phyloP scores from a whole-genome alignment of 805 yeast species.

The Zygosaccharomyces gambellarensis region DNA sequence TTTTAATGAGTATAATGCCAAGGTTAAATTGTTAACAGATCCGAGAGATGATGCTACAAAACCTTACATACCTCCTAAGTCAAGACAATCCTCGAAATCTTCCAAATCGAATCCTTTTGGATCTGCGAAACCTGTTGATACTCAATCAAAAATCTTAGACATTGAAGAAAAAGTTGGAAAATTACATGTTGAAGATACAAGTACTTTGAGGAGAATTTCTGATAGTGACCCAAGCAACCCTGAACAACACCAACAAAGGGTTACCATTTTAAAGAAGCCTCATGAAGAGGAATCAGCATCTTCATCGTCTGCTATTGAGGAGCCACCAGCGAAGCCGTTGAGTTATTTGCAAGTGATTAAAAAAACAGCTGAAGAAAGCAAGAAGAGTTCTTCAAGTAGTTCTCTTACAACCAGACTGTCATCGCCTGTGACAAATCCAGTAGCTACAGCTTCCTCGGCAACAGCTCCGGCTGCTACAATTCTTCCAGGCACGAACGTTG shows the following conservation, averaged over 20 bases:
- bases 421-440: slow-evolving; percentile 9
- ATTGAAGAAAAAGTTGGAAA: slow-evolving; percentile 47
- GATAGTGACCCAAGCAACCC: slow-evolving; percentile 13
- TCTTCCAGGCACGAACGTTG: neutral
- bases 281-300: slow-evolving; percentile 8
- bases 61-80: slow-evolving; percentile 26
- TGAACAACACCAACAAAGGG: slow-evolving; percentile 14
- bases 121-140: slow-evolving; percentile 79
- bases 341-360: slow-evolving; percentile 29
- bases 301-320: neutral
- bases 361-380: slow-evolving; percentile 25
- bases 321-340: slow-evolving; percentile 15
- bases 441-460: neutral
- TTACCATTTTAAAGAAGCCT: slow-evolving; percentile 21
- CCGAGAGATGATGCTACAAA: slow-evolving; percentile 25
- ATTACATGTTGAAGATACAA: slow-evolving; percentile 44
- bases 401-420: slow-evolving; percentile 7
- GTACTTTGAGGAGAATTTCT: slow-evolving; percentile 27
- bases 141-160: slow-evolving; percentile 58
- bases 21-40: slow-evolving; percentile 25
- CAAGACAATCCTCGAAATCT: slow-evolving; percentile 49
- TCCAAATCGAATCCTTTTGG: slow-evolving; percentile 70
- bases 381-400: slow-evolving; percentile 11
- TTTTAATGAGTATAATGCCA: slow-evolving; percentile 35
- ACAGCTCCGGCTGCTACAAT: neutral